A percentile compares a stretch with the other conserved stretches of the same genome.
phyloP scores from a whole-genome alignment of 1,284 basidiomycete species.

The Violaceomyces palustris region DNA sequence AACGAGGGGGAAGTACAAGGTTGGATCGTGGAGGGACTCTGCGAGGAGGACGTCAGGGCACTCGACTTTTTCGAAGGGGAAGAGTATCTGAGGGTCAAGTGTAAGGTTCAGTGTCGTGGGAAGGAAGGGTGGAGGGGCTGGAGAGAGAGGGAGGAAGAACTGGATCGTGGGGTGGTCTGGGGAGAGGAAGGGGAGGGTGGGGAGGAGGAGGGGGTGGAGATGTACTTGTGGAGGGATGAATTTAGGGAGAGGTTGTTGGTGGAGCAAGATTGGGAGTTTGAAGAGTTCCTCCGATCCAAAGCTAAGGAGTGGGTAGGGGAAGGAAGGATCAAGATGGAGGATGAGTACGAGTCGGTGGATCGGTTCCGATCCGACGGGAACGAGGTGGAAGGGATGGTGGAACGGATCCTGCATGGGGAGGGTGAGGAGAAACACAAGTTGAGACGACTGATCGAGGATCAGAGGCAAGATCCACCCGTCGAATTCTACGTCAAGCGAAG shows the following conservation, averaged over 20 bases:
- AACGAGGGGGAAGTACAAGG: slow-evolving; percentile 18
- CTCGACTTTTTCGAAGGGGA: slow-evolving; percentile 37
- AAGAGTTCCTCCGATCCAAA: slow-evolving; percentile 15
- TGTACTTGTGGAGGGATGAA: slow-evolving; percentile 25
- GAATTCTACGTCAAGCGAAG: no score
- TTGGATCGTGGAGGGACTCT: slow-evolving; percentile 25
- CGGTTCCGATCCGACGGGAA: slow-evolving; percentile 2
- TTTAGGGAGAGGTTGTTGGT: slow-evolving; percentile 7
- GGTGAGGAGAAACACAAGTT: no score
- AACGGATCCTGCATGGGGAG: no score
- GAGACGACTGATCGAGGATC: no score
- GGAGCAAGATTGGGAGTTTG: slow-evolving; percentile 26
- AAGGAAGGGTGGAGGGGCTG: not conserved
- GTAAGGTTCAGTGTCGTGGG: not conserved
- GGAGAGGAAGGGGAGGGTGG: not conserved
- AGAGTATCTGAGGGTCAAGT: slow-evolving; percentile 7
- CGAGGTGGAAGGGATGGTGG: no score
- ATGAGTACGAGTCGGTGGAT: slow-evolving; percentile 27
- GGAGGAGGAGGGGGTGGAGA: slow-evolving; percentile 5
- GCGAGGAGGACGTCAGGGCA: slow-evolving; percentile 10
- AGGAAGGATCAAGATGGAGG: slow-evolving; percentile 15
- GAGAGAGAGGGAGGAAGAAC: not conserved
- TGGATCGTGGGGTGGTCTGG: not conserved
- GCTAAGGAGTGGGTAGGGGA: slow-evolving; percentile 22
- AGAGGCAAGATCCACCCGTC: no score